Evolutionary conservation across 148 eudicot genomes (phyloP).

Genomic region (Chenopodium album): DNA sequence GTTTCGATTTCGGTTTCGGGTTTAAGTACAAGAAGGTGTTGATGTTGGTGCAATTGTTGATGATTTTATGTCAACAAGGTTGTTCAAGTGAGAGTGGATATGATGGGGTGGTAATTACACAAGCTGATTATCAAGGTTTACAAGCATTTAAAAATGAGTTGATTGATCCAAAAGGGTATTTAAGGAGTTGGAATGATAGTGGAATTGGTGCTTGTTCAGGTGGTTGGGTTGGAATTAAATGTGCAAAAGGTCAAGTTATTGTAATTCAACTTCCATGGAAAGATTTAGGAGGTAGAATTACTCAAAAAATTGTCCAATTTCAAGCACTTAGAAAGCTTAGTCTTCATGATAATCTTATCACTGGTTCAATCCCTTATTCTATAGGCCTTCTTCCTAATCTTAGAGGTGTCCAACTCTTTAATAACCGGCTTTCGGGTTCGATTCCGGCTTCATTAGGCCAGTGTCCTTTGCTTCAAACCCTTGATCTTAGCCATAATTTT

Average conservation of each 20-base stretch:
- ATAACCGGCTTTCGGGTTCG: constrained; percentile 62
- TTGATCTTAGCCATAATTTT: constrained; percentile 61
- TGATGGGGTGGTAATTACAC: constrained; percentile 75
- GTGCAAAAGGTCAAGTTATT: constrained; percentile 86
- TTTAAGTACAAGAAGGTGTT: constrained; percentile 9
- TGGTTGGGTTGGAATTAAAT: constrained; percentile 77
- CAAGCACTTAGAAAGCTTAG: constrained; percentile 80
- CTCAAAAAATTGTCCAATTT: constrained; percentile 58
- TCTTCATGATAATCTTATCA: constrained; percentile 68
- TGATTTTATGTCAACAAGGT: constrained; percentile 21
- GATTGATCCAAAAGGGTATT: constrained; percentile 63
- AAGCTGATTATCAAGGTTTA: constrained; percentile 64
- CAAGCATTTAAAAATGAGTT: constrained; percentile 71
- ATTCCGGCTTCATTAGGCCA: constrained; percentile 65
- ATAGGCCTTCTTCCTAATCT: constrained; percentile 69
- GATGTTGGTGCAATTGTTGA: constrained; percentile 26
- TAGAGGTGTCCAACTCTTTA: constrained; percentile 76
- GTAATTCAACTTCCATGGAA: constrained; percentile 89
- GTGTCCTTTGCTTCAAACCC: constrained; percentile 60
- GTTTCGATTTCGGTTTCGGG: constrained; percentile 8
- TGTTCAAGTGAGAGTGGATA: constrained; percentile 36
- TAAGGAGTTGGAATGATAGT: constrained; percentile 68
- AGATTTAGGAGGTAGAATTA: constrained; percentile 55
- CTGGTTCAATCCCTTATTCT: constrained; percentile 60
- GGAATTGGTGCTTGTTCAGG: constrained; percentile 76